These are phyloP conservation scores for Eucalyptus fibrosa DNA, from an alignment of 345 rosid genomes.

Conservation along the genomic window DNA sequence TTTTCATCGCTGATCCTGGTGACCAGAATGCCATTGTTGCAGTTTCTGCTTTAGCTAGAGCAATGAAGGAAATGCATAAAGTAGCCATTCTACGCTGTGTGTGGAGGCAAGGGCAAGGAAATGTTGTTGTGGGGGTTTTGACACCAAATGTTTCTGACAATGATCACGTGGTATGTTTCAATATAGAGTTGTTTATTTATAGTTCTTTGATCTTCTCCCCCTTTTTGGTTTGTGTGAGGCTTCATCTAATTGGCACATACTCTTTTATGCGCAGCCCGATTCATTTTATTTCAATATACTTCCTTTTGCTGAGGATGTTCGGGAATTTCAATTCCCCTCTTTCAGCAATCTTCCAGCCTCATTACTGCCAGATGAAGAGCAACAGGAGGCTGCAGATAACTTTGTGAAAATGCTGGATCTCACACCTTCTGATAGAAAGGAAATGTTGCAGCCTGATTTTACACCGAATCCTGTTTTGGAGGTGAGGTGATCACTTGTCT, in stretches of 20 bases:
- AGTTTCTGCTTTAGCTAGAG: constrained; percentile 81
- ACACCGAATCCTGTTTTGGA: constrained; percentile 85
- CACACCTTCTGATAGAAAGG: constrained; percentile 57
- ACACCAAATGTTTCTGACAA: constrained; percentile 65
- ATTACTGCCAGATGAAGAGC: constrained; percentile 65
- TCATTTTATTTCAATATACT: constrained; percentile 80
- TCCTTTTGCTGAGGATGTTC: constrained; percentile 85
- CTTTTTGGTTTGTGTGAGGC: background rate
- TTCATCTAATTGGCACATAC: background rate
- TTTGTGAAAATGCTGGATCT: constrained; percentile 82
- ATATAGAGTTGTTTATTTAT: background rate
- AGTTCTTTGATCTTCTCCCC: background rate
- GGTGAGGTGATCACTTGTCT: constrained; percentile 16
- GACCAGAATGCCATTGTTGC: constrained; percentile 48
- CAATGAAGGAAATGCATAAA: constrained; percentile 66
- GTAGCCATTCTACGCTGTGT: constrained; percentile 90
- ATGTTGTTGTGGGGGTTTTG: constrained; percentile 68
- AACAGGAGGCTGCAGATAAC: constrained; percentile 75
- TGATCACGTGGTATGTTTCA: constrained; percentile 44
- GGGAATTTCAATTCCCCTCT: constrained; percentile 87
- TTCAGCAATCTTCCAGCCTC: constrained; percentile 59
- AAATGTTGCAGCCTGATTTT: constrained; percentile 56
- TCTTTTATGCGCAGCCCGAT: constrained; percentile 55
- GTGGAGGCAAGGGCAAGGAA: constrained; percentile 84
- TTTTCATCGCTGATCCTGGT: constrained; percentile 77